These are phyloP conservation scores for Delitschia confertaspora DNA, from an alignment of 495 filamentous ascomycete species.

Conservation along the genomic window DNA sequence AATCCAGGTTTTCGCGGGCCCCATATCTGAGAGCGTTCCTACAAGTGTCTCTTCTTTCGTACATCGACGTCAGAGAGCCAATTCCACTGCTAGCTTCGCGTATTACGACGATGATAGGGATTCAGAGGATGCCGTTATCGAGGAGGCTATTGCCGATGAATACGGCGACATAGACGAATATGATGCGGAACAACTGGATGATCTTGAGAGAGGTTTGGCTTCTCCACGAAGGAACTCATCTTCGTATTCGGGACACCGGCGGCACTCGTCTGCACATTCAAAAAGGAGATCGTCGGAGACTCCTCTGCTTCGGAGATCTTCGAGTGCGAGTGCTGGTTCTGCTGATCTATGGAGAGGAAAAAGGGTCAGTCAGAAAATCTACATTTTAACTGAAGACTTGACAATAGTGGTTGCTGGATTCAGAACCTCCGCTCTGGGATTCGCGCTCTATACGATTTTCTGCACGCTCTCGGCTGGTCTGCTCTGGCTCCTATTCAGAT, in stretches of 20 bases:
- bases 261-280: constrained; percentile 47
- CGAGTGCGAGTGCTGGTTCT: constrained; percentile 51
- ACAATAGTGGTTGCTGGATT: constrained; percentile 90
- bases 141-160: constrained; percentile 35
- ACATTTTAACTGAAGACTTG: constrained; percentile 86
- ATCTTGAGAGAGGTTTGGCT: constrained; percentile 30
- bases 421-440: constrained; percentile 60
- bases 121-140: constrained; percentile 42
- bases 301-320: constrained; percentile 58
- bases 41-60: constrained; percentile 82
- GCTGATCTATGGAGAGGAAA: constrained; percentile 48
- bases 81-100: constrained; percentile 80
- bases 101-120: constrained; percentile 56
- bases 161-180: constrained; percentile 36
- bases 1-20: constrained; percentile 76
- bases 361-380: constrained; percentile 69
- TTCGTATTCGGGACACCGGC: too few species aligned
- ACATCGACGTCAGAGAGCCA: constrained; percentile 63
- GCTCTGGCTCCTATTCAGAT: constrained; percentile 75
- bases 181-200: constrained; percentile 19
- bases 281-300: constrained; percentile 56
- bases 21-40: constrained; percentile 88
- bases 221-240: constrained; percentile 46
- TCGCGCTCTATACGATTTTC: constrained; percentile 55
- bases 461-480: constrained; percentile 66